Evolutionary conservation across 805 yeast species (phyloP).

Genomic region (Candida gorgasii): DNA sequence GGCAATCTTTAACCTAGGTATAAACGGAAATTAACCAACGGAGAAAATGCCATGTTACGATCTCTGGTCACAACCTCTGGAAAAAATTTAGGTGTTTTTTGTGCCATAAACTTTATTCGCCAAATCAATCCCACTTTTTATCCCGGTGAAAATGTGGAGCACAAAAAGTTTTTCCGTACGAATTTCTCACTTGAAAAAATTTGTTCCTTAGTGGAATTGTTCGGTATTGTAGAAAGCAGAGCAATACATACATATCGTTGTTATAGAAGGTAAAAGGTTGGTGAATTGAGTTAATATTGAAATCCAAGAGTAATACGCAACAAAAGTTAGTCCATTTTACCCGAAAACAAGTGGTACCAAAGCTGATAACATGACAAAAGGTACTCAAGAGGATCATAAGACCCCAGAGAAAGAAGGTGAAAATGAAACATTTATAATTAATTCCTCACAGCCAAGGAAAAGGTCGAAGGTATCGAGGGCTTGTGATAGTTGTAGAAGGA

Average conservation of each 20-base stretch:
- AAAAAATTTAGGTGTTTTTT: not conserved
- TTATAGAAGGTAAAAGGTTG: not conserved
- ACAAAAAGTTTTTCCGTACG: slow-evolving; percentile 13
- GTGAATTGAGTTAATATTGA: not conserved
- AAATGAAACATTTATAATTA: slow-evolving; percentile 2
- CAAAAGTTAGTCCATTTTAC: too few species aligned
- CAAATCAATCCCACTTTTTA: slow-evolving; percentile 1
- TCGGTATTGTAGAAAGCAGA: too few species aligned
- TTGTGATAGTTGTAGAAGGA: slow-evolving; percentile 76
- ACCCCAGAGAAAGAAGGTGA: slow-evolving; percentile 5
- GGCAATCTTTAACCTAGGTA: too few species aligned
- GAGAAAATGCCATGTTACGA: not conserved
- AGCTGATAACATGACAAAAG: slow-evolving; percentile 4
- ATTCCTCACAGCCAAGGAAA: slow-evolving; percentile 42
- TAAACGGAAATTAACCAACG: not conserved
- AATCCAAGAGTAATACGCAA: not conserved
- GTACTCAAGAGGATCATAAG: slow-evolving; percentile 13
- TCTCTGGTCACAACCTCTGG: not conserved
- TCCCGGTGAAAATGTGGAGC: slow-evolving; percentile 10
- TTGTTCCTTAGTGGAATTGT: not conserved
- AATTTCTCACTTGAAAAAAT: slow-evolving; percentile 6
- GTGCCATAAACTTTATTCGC: not conserved
- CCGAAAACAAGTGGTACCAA: too few species aligned
- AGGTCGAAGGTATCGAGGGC: slow-evolving; percentile 77
- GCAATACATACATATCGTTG: too few species aligned